These are phyloP conservation scores for Alternaria triticina DNA, from an alignment of 2,329 filamentous ascomycete species.

Conservation along the genomic window DNA sequence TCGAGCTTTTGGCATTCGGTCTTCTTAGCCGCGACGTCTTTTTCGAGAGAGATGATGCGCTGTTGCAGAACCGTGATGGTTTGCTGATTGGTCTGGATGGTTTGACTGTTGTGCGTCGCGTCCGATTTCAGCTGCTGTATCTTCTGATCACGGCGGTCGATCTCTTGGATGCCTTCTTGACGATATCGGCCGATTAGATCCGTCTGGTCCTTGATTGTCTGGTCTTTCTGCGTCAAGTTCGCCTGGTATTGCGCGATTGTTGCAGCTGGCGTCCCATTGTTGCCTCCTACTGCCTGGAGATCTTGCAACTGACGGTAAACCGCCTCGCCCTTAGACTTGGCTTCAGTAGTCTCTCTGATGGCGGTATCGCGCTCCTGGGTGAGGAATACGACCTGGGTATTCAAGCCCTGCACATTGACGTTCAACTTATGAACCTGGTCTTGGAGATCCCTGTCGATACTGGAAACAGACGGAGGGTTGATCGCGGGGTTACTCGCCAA, in stretches of 20 bases:
- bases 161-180: not conserved
- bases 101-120: not conserved
- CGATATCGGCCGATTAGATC: not conserved
- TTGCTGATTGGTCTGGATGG: not conserved
- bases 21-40: not conserved
- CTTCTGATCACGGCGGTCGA: not conserved
- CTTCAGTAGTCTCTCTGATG: not conserved
- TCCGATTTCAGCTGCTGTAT: not conserved
- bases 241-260: not conserved
- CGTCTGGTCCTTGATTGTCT: not conserved
- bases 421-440: not conserved
- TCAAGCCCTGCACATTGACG: not conserved
- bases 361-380: not conserved
- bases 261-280: not conserved
- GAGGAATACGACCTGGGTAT: not conserved
- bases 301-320: not conserved
- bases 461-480: not conserved
- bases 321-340: not conserved
- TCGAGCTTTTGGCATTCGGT: not conserved
- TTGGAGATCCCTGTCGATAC: not conserved
- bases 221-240: not conserved
- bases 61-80: not conserved
- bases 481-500: not conserved
- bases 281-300: not conserved
- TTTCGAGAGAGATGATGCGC: not conserved